phyloP scores from a whole-genome alignment of 1,139 yeast genomes.

The Blastobotrys arbuscula region DNA sequence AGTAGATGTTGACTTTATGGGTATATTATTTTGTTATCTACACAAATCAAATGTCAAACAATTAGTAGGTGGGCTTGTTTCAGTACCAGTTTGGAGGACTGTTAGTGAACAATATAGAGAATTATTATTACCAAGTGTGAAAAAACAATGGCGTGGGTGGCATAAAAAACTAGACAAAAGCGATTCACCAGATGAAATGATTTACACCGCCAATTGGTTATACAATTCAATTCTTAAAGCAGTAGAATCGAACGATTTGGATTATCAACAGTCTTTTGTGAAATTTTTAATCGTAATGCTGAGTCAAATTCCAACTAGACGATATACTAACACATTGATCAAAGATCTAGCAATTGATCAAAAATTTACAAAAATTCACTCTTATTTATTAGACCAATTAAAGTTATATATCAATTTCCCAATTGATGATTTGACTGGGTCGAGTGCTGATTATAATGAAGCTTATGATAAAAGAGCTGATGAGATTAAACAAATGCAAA shows the following conservation, averaged over 20 bases:
- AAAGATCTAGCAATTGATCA: slow-evolving; percentile 24
- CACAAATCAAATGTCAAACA: slow-evolving; percentile 26
- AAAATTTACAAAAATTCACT: background rate
- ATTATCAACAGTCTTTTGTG: slow-evolving; percentile 20
- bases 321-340: slow-evolving; percentile 35
- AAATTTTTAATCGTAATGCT: slow-evolving; percentile 33
- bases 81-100: slow-evolving; percentile 37
- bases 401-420: slow-evolving; percentile 37
- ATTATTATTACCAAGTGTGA: slow-evolving; percentile 21
- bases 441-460: slow-evolving; percentile 18
- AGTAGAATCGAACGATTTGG: background rate
- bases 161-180: slow-evolving; percentile 22
- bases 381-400: slow-evolving; percentile 19
- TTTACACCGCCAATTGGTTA: slow-evolving; percentile 17
- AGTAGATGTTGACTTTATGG: slow-evolving; percentile 24
- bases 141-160: slow-evolving; percentile 28
- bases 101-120: slow-evolving; percentile 25
- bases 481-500: slow-evolving; percentile 23
- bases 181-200: slow-evolving; percentile 11
- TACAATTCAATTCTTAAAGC: slow-evolving; percentile 3
- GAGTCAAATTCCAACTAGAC: slow-evolving; percentile 42
- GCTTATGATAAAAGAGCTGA: slow-evolving; percentile 18
- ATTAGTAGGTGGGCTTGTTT: slow-evolving; percentile 36
- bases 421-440: slow-evolving; percentile 41
- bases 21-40: slow-evolving; percentile 25